A percentile compares a stretch with the other conserved stretches of the same genome.
Evolutionary conservation across 2,329 filamentous ascomycete genomes (phyloP).

Genomic region (Xylaria sp.): DNA sequence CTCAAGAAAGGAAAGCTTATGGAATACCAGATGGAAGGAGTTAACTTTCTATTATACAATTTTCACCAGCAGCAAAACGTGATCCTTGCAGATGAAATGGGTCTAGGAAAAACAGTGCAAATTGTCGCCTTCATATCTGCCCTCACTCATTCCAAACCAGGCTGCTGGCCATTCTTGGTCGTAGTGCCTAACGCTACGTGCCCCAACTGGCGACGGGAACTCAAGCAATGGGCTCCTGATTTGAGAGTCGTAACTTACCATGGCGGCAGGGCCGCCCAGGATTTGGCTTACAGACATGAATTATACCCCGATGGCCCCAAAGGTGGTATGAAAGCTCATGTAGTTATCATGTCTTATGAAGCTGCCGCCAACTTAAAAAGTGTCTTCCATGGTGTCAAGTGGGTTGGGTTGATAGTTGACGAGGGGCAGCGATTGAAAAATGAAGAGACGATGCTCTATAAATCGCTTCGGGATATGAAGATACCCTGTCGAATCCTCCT

Average conservation of each 20-base stretch:
- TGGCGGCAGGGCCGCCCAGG: constrained; percentile 75
- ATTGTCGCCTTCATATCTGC: constrained; percentile 82
- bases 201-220: constrained; percentile 96
- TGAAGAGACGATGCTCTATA: constrained; percentile 83
- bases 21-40: constrained; percentile 89
- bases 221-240: constrained; percentile 89
- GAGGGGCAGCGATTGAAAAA: constrained; percentile 97
- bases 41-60: constrained; percentile 95
- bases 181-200: constrained; percentile 95
- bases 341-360: constrained; percentile 95
- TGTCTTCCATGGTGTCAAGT: constrained; percentile 73
- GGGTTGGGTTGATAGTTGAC: constrained; percentile 89
- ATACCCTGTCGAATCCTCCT: constrained; percentile 85
- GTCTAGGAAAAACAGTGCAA: constrained; percentile 95
- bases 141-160: constrained; percentile 68
- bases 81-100: constrained; percentile 97
- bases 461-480: constrained; percentile 72
- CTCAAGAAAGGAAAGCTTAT: constrained; percentile 83
- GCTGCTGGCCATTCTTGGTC: constrained; percentile 89
- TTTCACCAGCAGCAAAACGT: constrained; percentile 84
- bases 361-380: constrained; percentile 77
- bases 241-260: constrained; percentile 93
- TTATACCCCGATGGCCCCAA: constrained; percentile 72
- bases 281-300: constrained; percentile 81
- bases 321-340: constrained; percentile 80